Evolutionary conservation across 352 stramenopile genomes (phyloP), one percentile per base, ranked within the genome.

Genomic region (Ochromonadaceae sp.): DNA sequence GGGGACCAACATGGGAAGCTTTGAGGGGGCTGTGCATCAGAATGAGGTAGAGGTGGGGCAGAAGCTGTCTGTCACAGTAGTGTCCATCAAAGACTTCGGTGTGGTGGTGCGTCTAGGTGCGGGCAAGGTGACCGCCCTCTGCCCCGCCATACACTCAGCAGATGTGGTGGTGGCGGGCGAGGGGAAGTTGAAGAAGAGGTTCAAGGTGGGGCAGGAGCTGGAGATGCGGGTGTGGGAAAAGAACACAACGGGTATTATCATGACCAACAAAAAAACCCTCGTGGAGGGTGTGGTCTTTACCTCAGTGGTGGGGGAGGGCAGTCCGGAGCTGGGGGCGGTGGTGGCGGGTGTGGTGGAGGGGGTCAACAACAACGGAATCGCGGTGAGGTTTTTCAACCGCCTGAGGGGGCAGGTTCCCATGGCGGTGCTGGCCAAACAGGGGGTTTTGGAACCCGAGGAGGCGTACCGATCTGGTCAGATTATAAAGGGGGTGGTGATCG

Each of bases 231-330:
- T 92, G 50, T 71, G 90, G 41, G 75, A 82, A 25, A 78, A 89
- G 12, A 81, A 90, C 44, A 20, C 78, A 22, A 74, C 80, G 5
- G 56, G 72, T 30, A 90, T 87, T 71, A 88, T 88, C 76, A 88
- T 92, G 71, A 92, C 84, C 12, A 86, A 88, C 78, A 92, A 91
- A 77, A 78, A 85, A 67, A 74, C 74, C 10, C 71, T 92, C 10
- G 17, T 57, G 22, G 17, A 41, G 41, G 48, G 41, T 10, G 7
- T 9, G 10, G 25, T 38, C 7, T 10, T 57, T 7, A 41, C 26
- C 22, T 39, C 12, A 41, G 9, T 9, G 9, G 17, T 42, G 7
- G 48, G 22, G 26, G 22, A 10, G 7, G 7, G 7, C 7, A 52
- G 7, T 20, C 7, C 7, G 14, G 20, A 34, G 7, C 7, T 52